Evolutionary conservation across 345 rosid species (phyloP), one percentile per base, ranked within the genome.

Genomic region (Litchi chinensis): DNA sequence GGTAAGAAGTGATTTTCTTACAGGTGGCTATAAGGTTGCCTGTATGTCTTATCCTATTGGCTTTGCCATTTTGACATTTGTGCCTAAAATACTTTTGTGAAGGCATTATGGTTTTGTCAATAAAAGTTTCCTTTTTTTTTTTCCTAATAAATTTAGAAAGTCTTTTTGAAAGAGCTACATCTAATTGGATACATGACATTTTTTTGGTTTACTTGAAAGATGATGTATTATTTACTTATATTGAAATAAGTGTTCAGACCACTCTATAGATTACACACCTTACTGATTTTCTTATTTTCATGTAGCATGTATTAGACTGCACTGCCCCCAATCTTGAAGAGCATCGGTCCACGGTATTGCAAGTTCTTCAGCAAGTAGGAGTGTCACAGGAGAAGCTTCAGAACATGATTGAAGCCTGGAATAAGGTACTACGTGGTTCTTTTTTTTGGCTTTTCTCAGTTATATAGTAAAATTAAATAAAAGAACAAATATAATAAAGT

Each of bases 401-500:
- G 79, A 89, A 90, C 74, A 92, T 95, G 97, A 87, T 93, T 76
- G 97, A 95, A 91, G 98, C 89, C 68, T 93, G 98, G 99, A 95
- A 93, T 73, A 93, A 95, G 93, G 99, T 94, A 79, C 64, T 28
- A 65, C 6, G 65, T 6, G 5, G 54, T 39, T 10, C 56, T 5
- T 41, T 46, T 44, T 60, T 64, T 65, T 54, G 7, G 37, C 41
- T 46, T 65, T 26, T 22, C 70, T 64, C 64, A n/a, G 28, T 6
- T 74, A 56, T 73, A 32, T 32, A 32, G 37, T 32, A 32, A 32
- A 73, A 72, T 10, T 39, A 68, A 74, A 43, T 68, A 24, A 18
- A 73, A 21, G 32, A 22, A 54, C 52, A 78, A 63, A 75, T 54
- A 0, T 5, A 9, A 7, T 15, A 4, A 65, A 64, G 26, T 44